Evolutionary conservation across 306 rosid species (phyloP), one percentile per base, ranked within the genome.

Genomic region (Amphicarpaea edgeworthii): DNA sequence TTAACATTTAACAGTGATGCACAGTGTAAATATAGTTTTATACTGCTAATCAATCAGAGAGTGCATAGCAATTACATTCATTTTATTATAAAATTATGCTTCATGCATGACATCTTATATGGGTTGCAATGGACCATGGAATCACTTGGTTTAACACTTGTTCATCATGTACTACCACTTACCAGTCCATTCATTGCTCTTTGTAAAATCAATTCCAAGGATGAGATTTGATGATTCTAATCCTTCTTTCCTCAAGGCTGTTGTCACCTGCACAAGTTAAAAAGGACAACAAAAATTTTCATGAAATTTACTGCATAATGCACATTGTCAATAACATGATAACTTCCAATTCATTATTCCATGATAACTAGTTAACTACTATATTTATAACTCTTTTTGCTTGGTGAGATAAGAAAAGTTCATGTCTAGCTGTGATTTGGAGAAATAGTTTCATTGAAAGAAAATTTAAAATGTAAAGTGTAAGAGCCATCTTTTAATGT

Each of bases 171-270:
- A 77, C 26, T 47, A 34, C 20, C 7, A 88, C 84, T 37, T 55
- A 91, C 97, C 98, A 79, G 96, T 87, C 97, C 97, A 92, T 71
- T 94, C 98, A 80, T 94, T 94, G 86, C 98, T 92, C 80, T 92
- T 94, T 3, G 97, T 94, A 77, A 94, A 94, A 83, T 94, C 97
- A 71, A 94, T 83, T 79, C 97, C 97, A 23, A 94, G 83, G 55
- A 94, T 88, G 70, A 94, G 97, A 86, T 94, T 94, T 55, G 96
- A 91, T 51, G 97, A 92, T 70, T 94, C 98, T 40, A 94, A 78
- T 32, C 98, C 98, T 86, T 79, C 98, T 34, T 61, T 86, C 79
- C 93, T 87, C 73, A 94, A 75, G 34, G 96, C 89, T 0, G 21
- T 75, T 15, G 90, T 87, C 40, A 94, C 97, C 97, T 94, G 87